These are phyloP conservation scores for Seiridium unicorne DNA, from an alignment of 2,329 filamentous ascomycete genomes.

Conservation along the genomic window DNA sequence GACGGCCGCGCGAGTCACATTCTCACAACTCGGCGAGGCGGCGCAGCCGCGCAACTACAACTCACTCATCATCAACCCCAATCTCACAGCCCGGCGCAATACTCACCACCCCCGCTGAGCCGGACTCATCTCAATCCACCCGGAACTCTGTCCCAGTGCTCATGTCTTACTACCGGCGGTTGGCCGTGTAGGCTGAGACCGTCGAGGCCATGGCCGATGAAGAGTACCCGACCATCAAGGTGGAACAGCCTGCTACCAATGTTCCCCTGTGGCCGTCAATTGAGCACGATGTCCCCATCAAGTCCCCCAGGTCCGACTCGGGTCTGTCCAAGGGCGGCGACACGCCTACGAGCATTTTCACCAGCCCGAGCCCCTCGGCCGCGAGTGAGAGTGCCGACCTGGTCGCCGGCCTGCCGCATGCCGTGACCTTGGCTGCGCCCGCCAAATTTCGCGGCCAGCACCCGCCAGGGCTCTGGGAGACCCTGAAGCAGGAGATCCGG, in stretches of 20 bases:
- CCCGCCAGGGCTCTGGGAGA: conserved; percentile 18
- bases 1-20: conserved; percentile 2
- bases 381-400: background rate
- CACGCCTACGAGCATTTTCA: background rate
- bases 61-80: background rate
- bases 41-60: background rate
- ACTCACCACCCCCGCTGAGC: background rate
- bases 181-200: background rate
- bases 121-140: background rate
- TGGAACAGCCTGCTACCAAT: background rate
- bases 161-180: conserved; percentile 5
- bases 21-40: conserved; percentile 1
- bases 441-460: conserved; percentile 11
- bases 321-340: background rate
- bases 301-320: background rate
- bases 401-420: background rate
- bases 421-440: background rate
- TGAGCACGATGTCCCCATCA: background rate
- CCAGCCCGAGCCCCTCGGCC: background rate
- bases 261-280: conserved; percentile 1
- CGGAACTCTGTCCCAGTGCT: background rate
- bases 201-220: background rate
- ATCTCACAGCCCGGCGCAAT: background rate
- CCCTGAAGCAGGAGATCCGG: conserved; percentile 18
- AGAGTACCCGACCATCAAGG: background rate